Evolutionary conservation across 805 yeast genomes (phyloP).

Genomic region (Candida endomychidarum): DNA sequence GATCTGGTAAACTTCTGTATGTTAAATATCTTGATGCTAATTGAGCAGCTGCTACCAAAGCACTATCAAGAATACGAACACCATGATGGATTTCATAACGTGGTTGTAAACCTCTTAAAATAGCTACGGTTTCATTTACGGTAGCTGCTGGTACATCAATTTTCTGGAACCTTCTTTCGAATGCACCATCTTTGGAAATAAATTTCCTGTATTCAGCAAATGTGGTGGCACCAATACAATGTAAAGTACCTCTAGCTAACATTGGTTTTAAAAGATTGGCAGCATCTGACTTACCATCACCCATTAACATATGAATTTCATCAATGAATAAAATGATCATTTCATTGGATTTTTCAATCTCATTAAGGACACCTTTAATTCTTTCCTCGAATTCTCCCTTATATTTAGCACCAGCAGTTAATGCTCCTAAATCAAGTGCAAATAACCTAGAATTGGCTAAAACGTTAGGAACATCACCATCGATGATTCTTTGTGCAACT

Average conservation of each 20-base stretch:
- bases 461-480: conserved; percentile 91
- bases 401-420: conserved; percentile 98
- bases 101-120: conserved; percentile 92
- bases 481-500: conserved; percentile 95
- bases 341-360: conserved; percentile 82
- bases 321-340: conserved; percentile 91
- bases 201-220: conserved; percentile 90
- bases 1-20: conserved; percentile 93
- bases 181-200: conserved; percentile 96
- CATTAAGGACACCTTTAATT: conserved; percentile 92
- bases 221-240: conserved; percentile 98
- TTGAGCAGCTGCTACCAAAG: conserved; percentile 91
- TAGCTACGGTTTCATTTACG: conserved; percentile 89
- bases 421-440: conserved; percentile 91
- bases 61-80: conserved; percentile 91
- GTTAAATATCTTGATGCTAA: conserved; percentile 92
- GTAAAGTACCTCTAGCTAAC: conserved; percentile 92
- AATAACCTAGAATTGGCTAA: conserved; percentile 77
- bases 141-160: conserved; percentile 96
- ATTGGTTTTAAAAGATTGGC: conserved; percentile 97
- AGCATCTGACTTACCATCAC: conserved; percentile 96
- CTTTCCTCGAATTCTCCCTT: conserved; percentile 99
- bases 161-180: conserved; percentile 97
- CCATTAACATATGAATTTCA: conserved; percentile 99
- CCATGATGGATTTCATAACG: conserved; percentile 97